Conservation (phyloP, 139 green algal genomes). For the Tetradesmus lagerheimii region DNA sequence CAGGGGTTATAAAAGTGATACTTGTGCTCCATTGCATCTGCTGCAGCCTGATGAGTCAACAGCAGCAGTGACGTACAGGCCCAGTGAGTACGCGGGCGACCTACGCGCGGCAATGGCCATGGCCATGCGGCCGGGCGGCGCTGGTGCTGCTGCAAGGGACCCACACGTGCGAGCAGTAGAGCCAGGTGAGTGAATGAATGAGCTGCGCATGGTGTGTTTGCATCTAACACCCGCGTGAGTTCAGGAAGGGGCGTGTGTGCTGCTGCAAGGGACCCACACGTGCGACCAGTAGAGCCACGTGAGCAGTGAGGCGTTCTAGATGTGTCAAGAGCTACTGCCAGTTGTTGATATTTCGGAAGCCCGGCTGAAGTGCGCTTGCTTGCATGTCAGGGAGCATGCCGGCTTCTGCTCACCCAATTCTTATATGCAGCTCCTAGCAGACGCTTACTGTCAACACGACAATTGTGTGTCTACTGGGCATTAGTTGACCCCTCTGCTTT, state of each 20-base stretch:
- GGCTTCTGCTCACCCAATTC: no score
- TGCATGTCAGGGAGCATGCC: background rate
- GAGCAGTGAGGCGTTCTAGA: no score
- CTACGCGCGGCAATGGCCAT: constrained; percentile 62
- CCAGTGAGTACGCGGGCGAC: constrained; percentile 43
- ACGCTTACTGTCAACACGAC: no score
- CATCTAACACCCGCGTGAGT: no score
- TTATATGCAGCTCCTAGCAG: no score
- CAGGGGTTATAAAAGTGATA: no score
- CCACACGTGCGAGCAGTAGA: constrained; percentile 75
- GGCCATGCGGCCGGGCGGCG: constrained; percentile 77
- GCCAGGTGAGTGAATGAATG: constrained; percentile 48
- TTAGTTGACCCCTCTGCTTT: background rate
- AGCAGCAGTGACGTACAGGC: constrained; percentile 10
- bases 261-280: constrained; percentile 54
- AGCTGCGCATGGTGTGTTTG: no score
- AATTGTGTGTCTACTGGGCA: no score
- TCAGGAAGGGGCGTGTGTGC: no score
- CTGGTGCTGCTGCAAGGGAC: constrained; percentile 53
- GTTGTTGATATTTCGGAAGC: background rate
- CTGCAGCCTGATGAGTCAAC: constrained; percentile 42
- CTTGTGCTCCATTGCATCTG: background rate
- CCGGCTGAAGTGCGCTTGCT: background rate
- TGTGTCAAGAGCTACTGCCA: background rate
- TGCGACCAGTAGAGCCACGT: constrained; percentile 78